phyloP scores from a whole-genome alignment of 306 rosid species.

The Urtica urens region DNA sequence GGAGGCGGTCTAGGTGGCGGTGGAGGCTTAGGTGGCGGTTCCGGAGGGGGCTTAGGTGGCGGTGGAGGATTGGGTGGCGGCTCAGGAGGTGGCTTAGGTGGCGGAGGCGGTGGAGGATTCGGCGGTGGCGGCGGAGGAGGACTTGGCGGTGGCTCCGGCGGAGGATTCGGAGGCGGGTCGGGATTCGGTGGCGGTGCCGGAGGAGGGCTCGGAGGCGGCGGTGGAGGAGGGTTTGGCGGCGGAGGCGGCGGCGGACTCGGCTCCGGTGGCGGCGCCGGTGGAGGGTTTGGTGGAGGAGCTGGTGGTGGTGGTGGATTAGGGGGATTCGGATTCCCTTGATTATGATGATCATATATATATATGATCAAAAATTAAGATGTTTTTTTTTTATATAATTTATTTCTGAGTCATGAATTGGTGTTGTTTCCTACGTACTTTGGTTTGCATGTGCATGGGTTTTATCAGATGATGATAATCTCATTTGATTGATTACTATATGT shows the following conservation, averaged over 20 bases:
- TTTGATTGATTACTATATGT: too few relatives aligned
- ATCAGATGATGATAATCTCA: too few relatives aligned
- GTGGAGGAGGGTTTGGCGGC: slow-evolving; percentile 18
- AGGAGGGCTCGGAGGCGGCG: slow-evolving; percentile 26
- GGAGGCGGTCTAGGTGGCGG: slow-evolving; percentile 20
- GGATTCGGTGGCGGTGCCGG: slow-evolving; percentile 27
- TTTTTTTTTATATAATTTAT: too few relatives aligned
- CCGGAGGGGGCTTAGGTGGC: slow-evolving; percentile 5
- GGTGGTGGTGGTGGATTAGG: slow-evolving; percentile 35
- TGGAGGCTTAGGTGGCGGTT: slow-evolving; percentile 8
- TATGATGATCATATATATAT: too few relatives aligned
- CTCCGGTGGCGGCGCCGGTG: slow-evolving; percentile 47
- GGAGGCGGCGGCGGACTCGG: slow-evolving; percentile 24
- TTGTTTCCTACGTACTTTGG: too few relatives aligned
- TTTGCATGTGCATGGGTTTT: too few relatives aligned
- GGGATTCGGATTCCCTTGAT: slow-evolving; percentile 55
- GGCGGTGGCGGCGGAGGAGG: slow-evolving; percentile 44
- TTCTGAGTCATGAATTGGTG: too few relatives aligned
- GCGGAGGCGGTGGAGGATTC: slow-evolving; percentile 41
- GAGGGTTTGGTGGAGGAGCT: slow-evolving; percentile 35
- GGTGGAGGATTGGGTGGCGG: slow-evolving; percentile 21
- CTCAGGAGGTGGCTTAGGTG: slow-evolving; percentile 17
- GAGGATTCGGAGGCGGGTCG: slow-evolving; percentile 18
- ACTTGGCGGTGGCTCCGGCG: slow-evolving; percentile 20
- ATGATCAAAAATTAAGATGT: too few relatives aligned